These are phyloP conservation scores for Citrus cavaleriei DNA, from an alignment of 345 rosid genomes.

Conservation along the genomic window DNA sequence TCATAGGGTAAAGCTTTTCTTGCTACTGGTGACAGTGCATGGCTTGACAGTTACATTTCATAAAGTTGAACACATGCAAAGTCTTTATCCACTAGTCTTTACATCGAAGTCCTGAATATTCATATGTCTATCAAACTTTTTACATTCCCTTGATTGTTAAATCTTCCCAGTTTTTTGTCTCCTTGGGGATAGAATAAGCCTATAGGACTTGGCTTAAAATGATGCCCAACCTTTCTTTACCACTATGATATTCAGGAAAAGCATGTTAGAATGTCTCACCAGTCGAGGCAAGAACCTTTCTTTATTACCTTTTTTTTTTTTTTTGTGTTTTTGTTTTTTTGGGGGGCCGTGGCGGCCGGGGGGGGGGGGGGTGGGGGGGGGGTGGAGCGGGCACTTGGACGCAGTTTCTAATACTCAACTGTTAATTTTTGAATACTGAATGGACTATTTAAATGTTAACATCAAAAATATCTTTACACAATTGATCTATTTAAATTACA, in stretches of 20 bases:
- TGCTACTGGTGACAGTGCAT: neutral
- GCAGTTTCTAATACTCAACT: too few species aligned
- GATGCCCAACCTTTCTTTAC: neutral
- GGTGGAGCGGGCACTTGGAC: too few species aligned
- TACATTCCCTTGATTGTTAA: neutral
- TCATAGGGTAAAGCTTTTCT: neutral
- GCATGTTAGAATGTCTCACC: neutral
- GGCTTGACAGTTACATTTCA: neutral
- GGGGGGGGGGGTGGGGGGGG: too few species aligned
- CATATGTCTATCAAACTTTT: neutral
- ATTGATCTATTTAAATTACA: too few species aligned
- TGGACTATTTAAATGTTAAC: too few species aligned
- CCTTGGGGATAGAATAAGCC: neutral
- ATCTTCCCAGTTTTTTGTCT: neutral
- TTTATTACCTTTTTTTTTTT: neutral
- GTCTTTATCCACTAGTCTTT: neutral
- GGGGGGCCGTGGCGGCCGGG: too few species aligned
- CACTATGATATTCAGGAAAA: neutral
- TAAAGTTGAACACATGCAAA: neutral
- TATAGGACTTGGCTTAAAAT: neutral
- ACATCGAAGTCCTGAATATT: neutral
- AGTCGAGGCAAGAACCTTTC: neutral
- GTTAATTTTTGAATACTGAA: too few species aligned
- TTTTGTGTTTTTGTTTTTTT: too few species aligned
- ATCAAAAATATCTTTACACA: too few species aligned